A percentile compares a stretch with the other conserved stretches of the same genome.
Conservation (phyloP, 208 protist genomes). For the Trypanosoma avium region DNA sequence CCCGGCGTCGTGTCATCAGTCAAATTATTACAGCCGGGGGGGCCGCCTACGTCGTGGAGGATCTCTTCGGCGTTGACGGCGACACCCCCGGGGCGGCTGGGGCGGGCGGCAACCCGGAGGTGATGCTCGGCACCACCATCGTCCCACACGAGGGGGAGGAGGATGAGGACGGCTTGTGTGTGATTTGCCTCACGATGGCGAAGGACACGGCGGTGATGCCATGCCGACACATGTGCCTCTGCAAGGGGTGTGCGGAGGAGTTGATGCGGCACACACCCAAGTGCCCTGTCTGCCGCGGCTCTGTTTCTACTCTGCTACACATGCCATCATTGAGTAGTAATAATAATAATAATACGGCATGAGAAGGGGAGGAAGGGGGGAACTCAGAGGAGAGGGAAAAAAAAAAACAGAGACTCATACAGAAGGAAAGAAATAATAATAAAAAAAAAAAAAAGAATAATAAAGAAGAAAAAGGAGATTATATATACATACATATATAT, state of each 20-base stretch:
- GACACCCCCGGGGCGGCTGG: conserved; percentile 36
- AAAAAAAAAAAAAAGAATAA: conserved; percentile 12
- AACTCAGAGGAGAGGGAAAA: conserved; percentile 22
- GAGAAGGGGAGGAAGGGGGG: background rate
- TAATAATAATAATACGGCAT: background rate
- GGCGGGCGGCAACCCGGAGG: conserved; percentile 39
- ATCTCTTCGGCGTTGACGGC: conserved; percentile 82
- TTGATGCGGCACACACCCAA: conserved; percentile 91
- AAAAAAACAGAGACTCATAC: conserved; percentile 8
- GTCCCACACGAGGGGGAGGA: conserved; percentile 66
- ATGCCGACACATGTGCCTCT: conserved; percentile 95
- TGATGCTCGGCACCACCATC: conserved; percentile 78
- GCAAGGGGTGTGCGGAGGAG: conserved; percentile 91
- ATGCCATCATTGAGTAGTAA: conserved; percentile 54
- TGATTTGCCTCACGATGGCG: conserved; percentile 92
- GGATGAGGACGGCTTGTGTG: conserved; percentile 86
- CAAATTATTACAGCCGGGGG: conserved; percentile 78
- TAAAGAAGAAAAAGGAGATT: conserved; percentile 24
- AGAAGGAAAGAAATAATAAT: conserved; percentile 6
- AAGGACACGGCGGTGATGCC: conserved; percentile 93
- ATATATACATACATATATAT: conserved; percentile 10
- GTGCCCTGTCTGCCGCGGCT: conserved; percentile 92
- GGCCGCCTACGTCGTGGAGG: conserved; percentile 86
- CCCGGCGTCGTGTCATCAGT: conserved; percentile 80
- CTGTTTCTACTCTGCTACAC: conserved; percentile 86